Base-by-base conservation (phyloP, 495 filamentous ascomycete species). In the Hypoxylon fragiforme region DNA sequence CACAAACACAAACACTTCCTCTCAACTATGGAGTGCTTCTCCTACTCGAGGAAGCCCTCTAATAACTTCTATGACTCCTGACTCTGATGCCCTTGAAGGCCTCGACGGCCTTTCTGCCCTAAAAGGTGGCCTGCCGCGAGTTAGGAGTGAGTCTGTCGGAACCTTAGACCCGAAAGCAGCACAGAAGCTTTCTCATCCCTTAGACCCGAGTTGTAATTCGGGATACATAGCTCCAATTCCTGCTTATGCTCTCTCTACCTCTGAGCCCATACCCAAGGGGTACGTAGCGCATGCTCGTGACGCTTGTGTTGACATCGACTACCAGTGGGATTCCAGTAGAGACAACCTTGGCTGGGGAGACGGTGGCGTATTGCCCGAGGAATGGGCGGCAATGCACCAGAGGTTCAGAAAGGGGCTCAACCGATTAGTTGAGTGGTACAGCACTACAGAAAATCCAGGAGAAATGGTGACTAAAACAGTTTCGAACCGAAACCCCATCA, bases 371-470 rank as follows among this genome's bases (percentile, higher is more conserved):
- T 88, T 89, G 53, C 91, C 88, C 0, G 94, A 99, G 64, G 94
- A 97, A 71, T 99, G 94, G 94, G 86, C 89, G 30, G 69, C 79
- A 2, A 97, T 99, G 92, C 95, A 97, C 66, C 86, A 83, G 63
- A 80, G 94, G 15, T 94, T 97, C 50, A 79, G 88, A 24, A 81
- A 78, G 52, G 92, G 92, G 1, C 69, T 95, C 43, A 80, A 86
- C 43, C 76, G 79, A 12, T 80, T 97, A 76, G 72, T 97, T 1
- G 72, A 81, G 38, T 96, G 90, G 90, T 97, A 97, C 57, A 79
- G 68, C 6, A 71, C 66, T 5, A 65, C 68, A 3, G 68, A 82
- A 48, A 72, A 78, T 43, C 79, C 85, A 22, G 75, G 78, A 40
- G 57, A 68, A 2, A 70, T 72, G 50, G 74, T 67, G 57, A 80